Percentiles rank a stretch among this genome's conserved stretches.
These are phyloP conservation scores for Colletotrichum brevisporum DNA, from an alignment of 2,329 filamentous ascomycete species.

Conservation along the genomic window DNA sequence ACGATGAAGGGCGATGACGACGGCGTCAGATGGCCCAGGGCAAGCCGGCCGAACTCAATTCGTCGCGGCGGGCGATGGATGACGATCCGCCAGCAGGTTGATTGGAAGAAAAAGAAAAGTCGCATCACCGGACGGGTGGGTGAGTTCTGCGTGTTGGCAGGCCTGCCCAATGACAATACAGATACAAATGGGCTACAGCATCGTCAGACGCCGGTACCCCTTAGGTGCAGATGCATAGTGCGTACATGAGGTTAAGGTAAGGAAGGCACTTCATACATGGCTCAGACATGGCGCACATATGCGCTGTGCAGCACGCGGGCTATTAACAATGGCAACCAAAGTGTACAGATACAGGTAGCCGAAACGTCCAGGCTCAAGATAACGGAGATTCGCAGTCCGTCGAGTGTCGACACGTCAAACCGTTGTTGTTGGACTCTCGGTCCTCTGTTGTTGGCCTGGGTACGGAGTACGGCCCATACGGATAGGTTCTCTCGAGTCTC, in stretches of 20 bases:
- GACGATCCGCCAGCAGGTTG: constrained; percentile 1
- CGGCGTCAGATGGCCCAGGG: background rate
- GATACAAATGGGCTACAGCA: constrained; percentile 1
- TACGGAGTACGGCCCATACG: too few species aligned
- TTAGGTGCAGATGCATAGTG: constrained; percentile 25
- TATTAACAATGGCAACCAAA: background rate
- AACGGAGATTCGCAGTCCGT: background rate
- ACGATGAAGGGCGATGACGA: constrained; percentile 20
- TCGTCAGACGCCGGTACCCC: constrained; percentile 30
- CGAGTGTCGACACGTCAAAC: too few species aligned
- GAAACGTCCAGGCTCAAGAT: background rate
- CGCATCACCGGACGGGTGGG: too few species aligned
- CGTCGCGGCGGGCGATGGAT: background rate
- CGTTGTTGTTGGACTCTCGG: background rate
- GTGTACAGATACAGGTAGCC: background rate
- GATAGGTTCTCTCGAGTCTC: background rate
- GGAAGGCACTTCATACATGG: background rate
- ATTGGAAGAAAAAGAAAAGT: constrained; percentile 1
- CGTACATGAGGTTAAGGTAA: background rate
- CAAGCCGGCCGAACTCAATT: constrained; percentile 26
- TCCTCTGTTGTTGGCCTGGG: background rate
- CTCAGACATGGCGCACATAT: background rate
- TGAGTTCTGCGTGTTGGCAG: background rate
- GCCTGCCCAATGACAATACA: constrained; percentile 1
- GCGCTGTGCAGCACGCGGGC: background rate